These are phyloP conservation scores for Penicillium sp. DNA, from an alignment of 2,329 filamentous ascomycete species.

Conservation along the genomic window DNA sequence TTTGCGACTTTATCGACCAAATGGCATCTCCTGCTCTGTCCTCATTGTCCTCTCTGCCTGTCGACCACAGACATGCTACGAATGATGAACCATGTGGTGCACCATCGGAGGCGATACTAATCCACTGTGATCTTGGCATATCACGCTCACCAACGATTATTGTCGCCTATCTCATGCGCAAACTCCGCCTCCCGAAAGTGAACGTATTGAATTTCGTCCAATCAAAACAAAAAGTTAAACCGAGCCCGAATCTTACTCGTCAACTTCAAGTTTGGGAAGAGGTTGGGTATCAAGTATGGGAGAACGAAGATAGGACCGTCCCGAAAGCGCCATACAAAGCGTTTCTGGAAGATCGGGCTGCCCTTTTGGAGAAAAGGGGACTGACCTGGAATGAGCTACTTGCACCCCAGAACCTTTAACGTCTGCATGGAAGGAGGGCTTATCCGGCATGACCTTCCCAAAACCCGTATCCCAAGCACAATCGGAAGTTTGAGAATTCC, in stretches of 20 bases:
- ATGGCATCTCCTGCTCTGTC: conserved; percentile 19
- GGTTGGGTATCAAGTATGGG: conserved; percentile 28
- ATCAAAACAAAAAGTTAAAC: conserved; percentile 25
- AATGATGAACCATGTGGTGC: conserved; percentile 2
- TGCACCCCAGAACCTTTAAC: conserved; percentile 9
- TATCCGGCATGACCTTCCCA: too few species aligned
- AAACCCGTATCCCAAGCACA: too few species aligned
- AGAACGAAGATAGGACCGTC: conserved; percentile 23
- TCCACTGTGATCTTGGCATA: conserved; percentile 29
- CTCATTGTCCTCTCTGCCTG: conserved; percentile 9
- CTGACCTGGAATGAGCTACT: conserved; percentile 25
- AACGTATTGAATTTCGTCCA: conserved; percentile 25
- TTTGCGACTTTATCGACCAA: conserved; percentile 28
- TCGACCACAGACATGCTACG: conserved; percentile 4
- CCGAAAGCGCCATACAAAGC: conserved; percentile 25
- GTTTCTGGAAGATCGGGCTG: conserved; percentile 24
- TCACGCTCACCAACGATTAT: conserved; percentile 30
- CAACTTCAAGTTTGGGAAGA: conserved; percentile 30
- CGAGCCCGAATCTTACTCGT: conserved; percentile 26
- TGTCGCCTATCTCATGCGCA: conserved; percentile 32
- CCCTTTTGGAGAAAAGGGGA: conserved; percentile 15
- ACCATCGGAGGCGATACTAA: conserved; percentile 19
- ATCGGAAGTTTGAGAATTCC: too few species aligned
- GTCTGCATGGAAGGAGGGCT: too few species aligned
- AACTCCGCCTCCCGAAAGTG: conserved; percentile 14